These are phyloP conservation scores for Magnusiomyces sp. DNA, from an alignment of 1,139 yeast species.

Conservation along the genomic window DNA sequence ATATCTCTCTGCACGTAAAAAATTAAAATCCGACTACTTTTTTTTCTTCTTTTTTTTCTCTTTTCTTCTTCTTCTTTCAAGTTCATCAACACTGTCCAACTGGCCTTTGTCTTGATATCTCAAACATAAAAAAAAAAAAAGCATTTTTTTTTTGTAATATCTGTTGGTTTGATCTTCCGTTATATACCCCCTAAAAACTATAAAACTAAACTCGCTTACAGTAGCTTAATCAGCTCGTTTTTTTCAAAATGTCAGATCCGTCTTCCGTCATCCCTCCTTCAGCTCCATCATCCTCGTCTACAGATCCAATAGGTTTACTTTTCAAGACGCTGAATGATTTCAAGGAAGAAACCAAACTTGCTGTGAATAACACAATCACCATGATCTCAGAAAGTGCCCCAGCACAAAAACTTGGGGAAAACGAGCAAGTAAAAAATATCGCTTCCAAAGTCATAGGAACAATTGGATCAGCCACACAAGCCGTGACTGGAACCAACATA, in stretches of 20 bases:
- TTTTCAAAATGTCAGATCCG: too few relatives aligned
- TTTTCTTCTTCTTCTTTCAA: too few relatives aligned
- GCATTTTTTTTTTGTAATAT: background rate
- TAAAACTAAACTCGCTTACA: background rate
- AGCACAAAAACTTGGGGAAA: constrained; percentile 13
- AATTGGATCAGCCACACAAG: constrained; percentile 5
- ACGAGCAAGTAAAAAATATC: constrained; percentile 3
- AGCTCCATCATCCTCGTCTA: background rate
- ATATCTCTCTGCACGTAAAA: too few relatives aligned
- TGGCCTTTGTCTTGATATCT: too few relatives aligned
- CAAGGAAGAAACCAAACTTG: constrained; percentile 21
- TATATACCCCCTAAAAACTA: background rate
- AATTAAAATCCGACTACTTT: too few relatives aligned
- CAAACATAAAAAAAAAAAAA: background rate
- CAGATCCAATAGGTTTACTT: constrained; percentile 17
- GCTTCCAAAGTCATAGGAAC: constrained; percentile 5
- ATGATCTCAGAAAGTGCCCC: constrained; percentile 19
- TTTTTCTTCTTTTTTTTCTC: too few relatives aligned
- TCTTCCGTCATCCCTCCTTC: too few relatives aligned
- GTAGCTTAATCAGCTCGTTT: too few relatives aligned
- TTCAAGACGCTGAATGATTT: constrained; percentile 18
- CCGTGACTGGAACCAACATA: constrained; percentile 4
- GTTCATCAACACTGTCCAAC: too few relatives aligned
- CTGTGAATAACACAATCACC: constrained; percentile 19
- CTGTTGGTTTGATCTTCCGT: background rate